Evolutionary conservation across 1,284 basidiomycete genomes (phyloP), one percentile per base, ranked within the genome.

Genomic region (Thecaphora thlaspeos): DNA sequence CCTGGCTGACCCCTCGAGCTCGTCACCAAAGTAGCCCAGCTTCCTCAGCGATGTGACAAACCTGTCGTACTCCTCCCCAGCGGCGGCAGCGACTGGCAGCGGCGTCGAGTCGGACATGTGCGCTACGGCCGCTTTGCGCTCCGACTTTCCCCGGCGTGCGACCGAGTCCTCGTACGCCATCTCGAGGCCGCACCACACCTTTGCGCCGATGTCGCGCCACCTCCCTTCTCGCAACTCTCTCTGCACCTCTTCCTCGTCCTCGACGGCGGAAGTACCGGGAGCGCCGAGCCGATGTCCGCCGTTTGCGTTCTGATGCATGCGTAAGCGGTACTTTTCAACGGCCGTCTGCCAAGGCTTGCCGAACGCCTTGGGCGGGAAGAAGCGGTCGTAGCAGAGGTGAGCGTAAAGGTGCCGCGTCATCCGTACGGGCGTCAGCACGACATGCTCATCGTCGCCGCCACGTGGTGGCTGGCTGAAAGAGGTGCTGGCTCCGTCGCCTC

Each of bases 331-430:
- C 26, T 46, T 60, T 34, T 69, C 69, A 0, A 73, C 69, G 2
- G 53, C 48, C 2, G 47, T 40, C 30, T 68, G 68, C 73, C 73
- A 75, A 2, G 46, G 43, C n/a, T 43, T 39, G 1, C 91, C 90
- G 71, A 96, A 97, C 21, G 89, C 81, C 71, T 89, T 90, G 0
- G 93, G 92, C 2, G 94, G 88, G 73, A 88, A 88, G 78, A 95
- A 97, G 55, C 87, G 88, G 77, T 97, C 93, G 14, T 91, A 88
- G 28, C 87, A 79, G 14, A 97, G 81, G 71, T 96, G 93, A 1
- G 93, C 94, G 78, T 95, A 97, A 21, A 75, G 57, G 18, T 69
- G 58, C 19, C 69, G 58, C 2, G 73, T 71, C 52, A 71, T 53
- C 2, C 56, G 38, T 4, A 76, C 54, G 2, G 49, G 49, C 2